Base-by-base conservation (phyloP, 345 rosid genomes). In the Brassica carinata region DNA sequence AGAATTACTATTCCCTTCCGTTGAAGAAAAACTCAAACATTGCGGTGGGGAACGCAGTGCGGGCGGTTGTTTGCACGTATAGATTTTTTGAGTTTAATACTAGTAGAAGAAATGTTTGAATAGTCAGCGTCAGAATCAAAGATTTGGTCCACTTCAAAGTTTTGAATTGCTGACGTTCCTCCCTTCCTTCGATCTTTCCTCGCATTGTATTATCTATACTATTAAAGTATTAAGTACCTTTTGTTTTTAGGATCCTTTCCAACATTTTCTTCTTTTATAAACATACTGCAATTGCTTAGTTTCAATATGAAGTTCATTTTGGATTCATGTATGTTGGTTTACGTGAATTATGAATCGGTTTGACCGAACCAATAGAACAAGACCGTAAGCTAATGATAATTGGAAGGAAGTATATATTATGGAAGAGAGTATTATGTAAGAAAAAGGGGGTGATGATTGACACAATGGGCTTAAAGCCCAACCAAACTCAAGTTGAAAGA, bases 1-100 rank as follows among this genome's bases (percentile, higher is more conserved):
- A 55, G 8, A 31, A 57, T 9, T 5, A 30, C 7, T 23, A 58
- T 73, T 18, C 77, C 29, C 73, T 66, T 73, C 27, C 27, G 29
- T 53, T 36, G 79, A 75, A 75, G 72, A 64, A 69, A 53, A 80
- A 80, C 72, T 80, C 79, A 80, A 80, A 64, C 18, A 70, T 80
- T 80, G 83, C 83, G 76, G 83, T 80, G 53, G 75, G 8, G 43
- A 23, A 68, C 40, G 79, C 40, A 34, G 40, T 34, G 40, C 8
- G 40, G 58, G 55, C 45, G 51, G 14, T 53, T 53, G 58, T 53
- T 53, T 53, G 58, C 19, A 53, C 17, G 19, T n/a, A 53, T 53
- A 48, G 57, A 48, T 53, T 14, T 53, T 53, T 53, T n/a, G 18
- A n/a, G 19, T 53, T 53, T 53, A n/a, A 53, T 53, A 48, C 57